These are phyloP conservation scores for Xerocomellus intermedius DNA, from an alignment of 768 basidiomycete genomes.

Conservation along the genomic window DNA sequence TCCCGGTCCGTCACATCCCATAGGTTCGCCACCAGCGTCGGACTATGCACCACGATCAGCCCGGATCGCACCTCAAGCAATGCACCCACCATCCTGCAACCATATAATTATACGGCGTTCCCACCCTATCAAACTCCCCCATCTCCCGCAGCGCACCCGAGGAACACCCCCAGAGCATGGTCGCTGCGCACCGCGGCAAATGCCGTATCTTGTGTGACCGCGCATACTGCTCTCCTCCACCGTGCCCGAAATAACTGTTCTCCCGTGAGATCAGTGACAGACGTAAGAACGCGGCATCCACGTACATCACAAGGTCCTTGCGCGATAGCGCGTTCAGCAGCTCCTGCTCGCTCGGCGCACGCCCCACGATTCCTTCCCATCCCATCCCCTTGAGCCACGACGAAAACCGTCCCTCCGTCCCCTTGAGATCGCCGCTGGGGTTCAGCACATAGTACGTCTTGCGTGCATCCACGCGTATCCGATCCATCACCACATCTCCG, in stretches of 20 bases:
- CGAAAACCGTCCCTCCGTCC: slow-evolving; percentile 80
- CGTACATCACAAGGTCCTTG: slow-evolving; percentile 89
- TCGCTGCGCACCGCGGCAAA: slow-evolving; percentile 82
- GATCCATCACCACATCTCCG: slow-evolving; percentile 35
- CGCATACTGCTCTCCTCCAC: slow-evolving; percentile 92
- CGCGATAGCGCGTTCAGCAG: slow-evolving; percentile 66
- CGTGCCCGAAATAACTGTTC: slow-evolving; percentile 92
- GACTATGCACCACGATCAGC: slow-evolving; percentile 46
- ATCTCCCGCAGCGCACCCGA: slow-evolving; percentile 85
- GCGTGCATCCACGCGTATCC: slow-evolving; percentile 57
- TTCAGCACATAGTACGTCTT: slow-evolving; percentile 86
- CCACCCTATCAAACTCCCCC: slow-evolving; percentile 91
- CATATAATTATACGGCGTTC: slow-evolving; percentile 95
- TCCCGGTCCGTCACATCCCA: slow-evolving; percentile 99
- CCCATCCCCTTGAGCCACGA: slow-evolving; percentile 72
- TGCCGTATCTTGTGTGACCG: slow-evolving; percentile 83
- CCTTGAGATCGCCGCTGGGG: slow-evolving; percentile 84
- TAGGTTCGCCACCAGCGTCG: slow-evolving; percentile 88
- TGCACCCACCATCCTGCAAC: slow-evolving; percentile 88
- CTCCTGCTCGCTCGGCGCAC: slow-evolving; percentile 80
- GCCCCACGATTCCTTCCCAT: slow-evolving; percentile 83
- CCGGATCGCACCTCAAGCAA: not conserved
- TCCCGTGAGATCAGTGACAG: not conserved
- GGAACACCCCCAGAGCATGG: slow-evolving; percentile 99
- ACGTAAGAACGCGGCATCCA: slow-evolving; percentile 17